Percentiles rank a stretch among this genome's conserved stretches.
Conservation (phyloP, 1,139 yeast genomes). For the Zygotorulaspora mrakii region DNA sequence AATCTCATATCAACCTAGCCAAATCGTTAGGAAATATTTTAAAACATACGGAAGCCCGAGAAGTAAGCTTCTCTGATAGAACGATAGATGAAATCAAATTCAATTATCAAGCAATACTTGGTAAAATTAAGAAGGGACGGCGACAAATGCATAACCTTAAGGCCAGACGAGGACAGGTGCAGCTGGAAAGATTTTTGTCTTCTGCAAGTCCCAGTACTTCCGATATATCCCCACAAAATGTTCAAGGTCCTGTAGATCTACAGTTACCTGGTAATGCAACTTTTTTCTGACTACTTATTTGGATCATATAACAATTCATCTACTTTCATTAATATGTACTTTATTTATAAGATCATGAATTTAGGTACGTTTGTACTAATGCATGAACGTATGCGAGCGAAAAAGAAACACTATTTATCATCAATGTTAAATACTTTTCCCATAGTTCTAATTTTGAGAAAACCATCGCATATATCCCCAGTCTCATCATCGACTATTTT, state of each 20-base stretch:
- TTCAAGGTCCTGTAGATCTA: conserved; percentile 14
- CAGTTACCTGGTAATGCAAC: conserved; percentile 14
- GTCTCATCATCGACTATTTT: conserved; percentile 62
- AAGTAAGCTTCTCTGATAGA: conserved; percentile 28
- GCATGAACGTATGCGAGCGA: background rate
- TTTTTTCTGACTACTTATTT: conserved; percentile 12
- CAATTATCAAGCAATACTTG: conserved; percentile 22
- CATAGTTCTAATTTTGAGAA: conserved; percentile 39
- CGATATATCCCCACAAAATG: conserved; percentile 12
- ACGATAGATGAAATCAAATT: conserved; percentile 29
- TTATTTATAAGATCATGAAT: too few species aligned
- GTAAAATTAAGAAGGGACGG: conserved; percentile 20
- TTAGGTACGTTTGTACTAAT: too few species aligned
- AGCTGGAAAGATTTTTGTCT: conserved; percentile 13
- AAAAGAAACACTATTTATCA: conserved; percentile 3
- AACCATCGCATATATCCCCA: conserved; percentile 42
- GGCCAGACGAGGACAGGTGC: conserved; percentile 17
- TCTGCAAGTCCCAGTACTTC: conserved; percentile 12
- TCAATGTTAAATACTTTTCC: conserved; percentile 45
- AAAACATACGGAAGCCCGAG: conserved; percentile 32
- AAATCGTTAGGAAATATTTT: conserved; percentile 32
- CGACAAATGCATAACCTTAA: conserved; percentile 9
- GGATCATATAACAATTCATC: too few species aligned
- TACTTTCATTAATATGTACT: too few species aligned
- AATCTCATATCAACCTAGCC: conserved; percentile 33